These are phyloP conservation scores for Diaporthe sp. DNA, from an alignment of 2,329 filamentous ascomycete species.

Conservation along the genomic window DNA sequence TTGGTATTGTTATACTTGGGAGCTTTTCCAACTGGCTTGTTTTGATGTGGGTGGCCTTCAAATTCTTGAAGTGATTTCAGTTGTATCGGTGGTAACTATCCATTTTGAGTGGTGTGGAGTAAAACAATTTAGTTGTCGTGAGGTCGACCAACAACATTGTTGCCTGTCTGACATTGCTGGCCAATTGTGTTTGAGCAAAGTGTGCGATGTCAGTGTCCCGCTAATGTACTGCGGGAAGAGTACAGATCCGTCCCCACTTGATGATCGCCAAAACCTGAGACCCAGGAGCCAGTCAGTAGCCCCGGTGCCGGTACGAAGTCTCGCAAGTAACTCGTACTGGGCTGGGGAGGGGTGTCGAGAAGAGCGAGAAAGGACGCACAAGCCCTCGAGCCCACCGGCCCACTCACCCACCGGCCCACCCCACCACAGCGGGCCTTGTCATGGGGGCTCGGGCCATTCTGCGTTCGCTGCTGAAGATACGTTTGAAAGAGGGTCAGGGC, in stretches of 20 bases:
- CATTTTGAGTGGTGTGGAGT: not conserved
- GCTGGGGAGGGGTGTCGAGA: conserved; percentile 19
- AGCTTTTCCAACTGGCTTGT: not conserved
- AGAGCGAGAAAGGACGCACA: conserved; percentile 31
- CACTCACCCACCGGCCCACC: conserved; percentile 5
- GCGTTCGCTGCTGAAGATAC: conserved; percentile 16
- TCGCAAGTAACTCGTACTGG: conserved; percentile 11
- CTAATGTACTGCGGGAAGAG: conserved; percentile 31
- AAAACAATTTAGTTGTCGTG: not conserved
- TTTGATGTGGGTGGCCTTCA: not conserved
- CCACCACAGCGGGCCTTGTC: not conserved
- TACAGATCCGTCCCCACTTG: conserved; percentile 32
- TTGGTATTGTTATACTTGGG: not conserved
- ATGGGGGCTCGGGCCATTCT: conserved; percentile 22
- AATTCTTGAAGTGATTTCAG: not conserved
- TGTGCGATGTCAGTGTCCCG: conserved; percentile 16
- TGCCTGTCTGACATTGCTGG: not conserved
- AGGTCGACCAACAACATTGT: not conserved
- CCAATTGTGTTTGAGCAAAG: conserved; percentile 2
- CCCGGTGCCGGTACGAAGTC: conserved; percentile 18
- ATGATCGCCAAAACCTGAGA: conserved; percentile 28
- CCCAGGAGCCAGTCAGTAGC: conserved; percentile 30
- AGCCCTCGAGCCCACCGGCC: conserved; percentile 18
- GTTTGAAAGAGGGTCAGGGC: not conserved
- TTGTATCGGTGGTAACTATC: not conserved